Evolutionary conservation across 2,329 filamentous ascomycete genomes (phyloP), one percentile per base, ranked within the genome.

Genomic region (Metarhizium robertsii): DNA sequence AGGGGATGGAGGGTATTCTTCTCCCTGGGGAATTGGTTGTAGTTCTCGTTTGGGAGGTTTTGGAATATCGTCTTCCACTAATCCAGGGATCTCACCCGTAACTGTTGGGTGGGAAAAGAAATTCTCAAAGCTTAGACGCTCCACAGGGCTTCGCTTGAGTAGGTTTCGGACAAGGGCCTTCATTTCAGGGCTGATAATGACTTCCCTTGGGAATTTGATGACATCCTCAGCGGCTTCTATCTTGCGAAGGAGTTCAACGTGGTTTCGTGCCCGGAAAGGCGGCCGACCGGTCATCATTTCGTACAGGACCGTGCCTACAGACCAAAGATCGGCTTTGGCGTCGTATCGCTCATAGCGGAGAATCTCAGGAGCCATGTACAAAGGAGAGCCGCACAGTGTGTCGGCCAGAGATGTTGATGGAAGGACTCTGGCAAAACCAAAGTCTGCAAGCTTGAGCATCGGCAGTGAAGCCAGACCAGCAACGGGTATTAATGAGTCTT

Each of bases 331-430:
- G 50, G 92, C 92, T 71, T 95, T 95, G 60, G 92, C 90, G 73
- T 96, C 92, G 70, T 99, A 99, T 66, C 92, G 92, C 70, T 99
- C 92, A 65, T 97, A 99, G 57, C 92, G 86, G 59, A 99, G 77
- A 60, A 99, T 99, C 73, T 99, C 94, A 4, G 94, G 94, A 0
- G 94, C 94, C 94, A 99, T 99, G 74, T 99, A 99, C 30, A 99
- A 77, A 10, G 94, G 94, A 13, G 94, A 97, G 18, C 94, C 94
- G 70, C 94, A 99, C 0, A 99, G 82, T 0, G 94, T 99, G 69
- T 99, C 94, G 11, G 94, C 94, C 60, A 99, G 79, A 5, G 92
- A 92, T 0, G 92, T 95, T 7, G 89, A 85, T 2, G 94, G 92
- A 51, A 99, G 75, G 55, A 95, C 90, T 55, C 94, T 85, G 55